phyloP scores from a whole-genome alignment of 257 asterid genomes.

The Hygrophila difformis region DNA sequence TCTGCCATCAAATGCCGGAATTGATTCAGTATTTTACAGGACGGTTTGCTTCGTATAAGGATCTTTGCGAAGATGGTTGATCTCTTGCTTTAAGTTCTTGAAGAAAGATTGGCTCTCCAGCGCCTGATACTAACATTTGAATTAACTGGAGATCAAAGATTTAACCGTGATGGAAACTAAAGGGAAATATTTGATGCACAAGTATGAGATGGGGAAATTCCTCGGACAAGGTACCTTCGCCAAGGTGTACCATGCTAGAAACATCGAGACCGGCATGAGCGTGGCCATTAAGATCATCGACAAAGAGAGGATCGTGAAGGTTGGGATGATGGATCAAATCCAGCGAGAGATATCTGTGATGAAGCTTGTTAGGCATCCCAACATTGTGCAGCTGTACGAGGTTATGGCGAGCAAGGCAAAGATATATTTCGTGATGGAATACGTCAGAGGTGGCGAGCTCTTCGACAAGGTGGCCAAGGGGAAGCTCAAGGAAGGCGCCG shows the following conservation, averaged over 20 bases:
- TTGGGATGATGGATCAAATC: constrained; percentile 48
- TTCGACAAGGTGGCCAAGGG: constrained; percentile 35
- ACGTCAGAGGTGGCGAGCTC: constrained; percentile 41
- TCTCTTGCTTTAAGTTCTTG: constrained; percentile 6
- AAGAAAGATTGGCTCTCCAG: constrained; percentile 4
- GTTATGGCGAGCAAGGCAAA: constrained; percentile 45
- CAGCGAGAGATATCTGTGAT: constrained; percentile 37
- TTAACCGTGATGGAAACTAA: constrained; percentile 39
- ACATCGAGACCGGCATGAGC: constrained; percentile 32
- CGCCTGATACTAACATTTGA: not conserved
- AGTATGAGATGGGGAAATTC: constrained; percentile 67
- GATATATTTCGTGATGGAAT: constrained; percentile 48
- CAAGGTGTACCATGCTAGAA: constrained; percentile 68
- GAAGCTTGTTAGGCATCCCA: constrained; percentile 43
- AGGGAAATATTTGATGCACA: constrained; percentile 44
- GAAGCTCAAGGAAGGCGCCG: constrained; percentile 32
- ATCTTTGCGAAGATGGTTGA: constrained; percentile 63
- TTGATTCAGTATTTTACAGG: constrained; percentile 9
- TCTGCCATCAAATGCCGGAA: constrained; percentile 13
- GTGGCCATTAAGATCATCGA: constrained; percentile 75
- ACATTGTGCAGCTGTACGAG: constrained; percentile 42
- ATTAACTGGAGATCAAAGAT: constrained; percentile 12
- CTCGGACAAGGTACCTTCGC: constrained; percentile 91
- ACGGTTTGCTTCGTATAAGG: constrained; percentile 26
- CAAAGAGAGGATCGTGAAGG: constrained; percentile 35